A percentile compares a stretch with the other conserved stretches of the same genome.
Evolutionary conservation across 345 rosid genomes (phyloP).

Genomic region (Hirschfeldia incana): DNA sequence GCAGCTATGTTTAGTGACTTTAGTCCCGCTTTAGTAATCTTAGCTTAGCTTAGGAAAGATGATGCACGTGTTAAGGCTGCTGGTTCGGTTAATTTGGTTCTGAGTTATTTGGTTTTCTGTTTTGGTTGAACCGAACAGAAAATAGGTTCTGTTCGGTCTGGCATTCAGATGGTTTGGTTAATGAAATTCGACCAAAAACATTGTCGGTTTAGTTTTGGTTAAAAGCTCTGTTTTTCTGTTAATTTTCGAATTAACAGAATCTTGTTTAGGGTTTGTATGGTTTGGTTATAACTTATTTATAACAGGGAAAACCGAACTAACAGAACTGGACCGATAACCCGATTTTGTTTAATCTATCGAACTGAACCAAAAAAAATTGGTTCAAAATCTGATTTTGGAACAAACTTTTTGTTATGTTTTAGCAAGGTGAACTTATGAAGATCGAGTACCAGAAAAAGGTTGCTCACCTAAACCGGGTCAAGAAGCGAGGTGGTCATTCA

Average conservation of each 20-base stretch:
- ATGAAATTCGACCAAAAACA: background rate
- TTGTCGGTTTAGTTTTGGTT: background rate
- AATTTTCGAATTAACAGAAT: background rate
- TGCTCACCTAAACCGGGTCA: conserved; percentile 62
- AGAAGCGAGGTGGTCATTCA: conserved; percentile 65
- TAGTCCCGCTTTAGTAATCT: background rate
- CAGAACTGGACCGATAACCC: background rate
- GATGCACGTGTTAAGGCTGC: background rate
- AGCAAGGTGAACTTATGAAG: conserved; percentile 95
- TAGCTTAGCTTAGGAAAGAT: background rate
- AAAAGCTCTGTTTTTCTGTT: background rate
- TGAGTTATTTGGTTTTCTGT: background rate
- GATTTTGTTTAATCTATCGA: background rate
- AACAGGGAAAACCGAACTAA: background rate
- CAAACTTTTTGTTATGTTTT: conserved; percentile 38
- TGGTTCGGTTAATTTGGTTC: background rate
- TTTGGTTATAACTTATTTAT: background rate
- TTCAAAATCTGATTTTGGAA: conserved; percentile 31
- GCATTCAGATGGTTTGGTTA: background rate
- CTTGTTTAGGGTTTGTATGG: background rate
- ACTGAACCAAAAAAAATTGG: too few relatives aligned
- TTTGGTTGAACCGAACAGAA: background rate
- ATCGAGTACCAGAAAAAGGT: conserved; percentile 88
- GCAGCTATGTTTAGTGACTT: conserved; percentile 14
- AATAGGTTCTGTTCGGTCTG: too few relatives aligned